Conservation (phyloP, 2,329 filamentous ascomycete genomes). For the Diaporthe sp. region DNA sequence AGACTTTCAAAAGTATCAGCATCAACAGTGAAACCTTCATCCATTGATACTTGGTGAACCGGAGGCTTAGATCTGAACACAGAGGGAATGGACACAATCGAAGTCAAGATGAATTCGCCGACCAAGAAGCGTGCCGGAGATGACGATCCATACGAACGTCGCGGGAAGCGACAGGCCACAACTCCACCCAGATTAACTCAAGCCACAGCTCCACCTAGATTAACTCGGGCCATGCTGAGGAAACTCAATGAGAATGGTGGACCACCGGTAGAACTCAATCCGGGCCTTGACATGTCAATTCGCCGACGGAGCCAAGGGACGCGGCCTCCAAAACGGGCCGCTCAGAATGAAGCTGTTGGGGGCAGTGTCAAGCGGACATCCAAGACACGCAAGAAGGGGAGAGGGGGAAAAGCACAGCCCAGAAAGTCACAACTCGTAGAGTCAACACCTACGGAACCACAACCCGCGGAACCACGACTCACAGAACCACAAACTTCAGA, state of each 20-base stretch:
- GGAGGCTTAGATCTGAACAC: neutral
- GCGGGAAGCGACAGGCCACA: constrained; percentile 2
- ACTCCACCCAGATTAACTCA: constrained; percentile 17
- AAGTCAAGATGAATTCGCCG: neutral
- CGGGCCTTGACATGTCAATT: constrained; percentile 17
- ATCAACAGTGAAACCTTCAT: neutral
- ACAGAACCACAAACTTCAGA: neutral
- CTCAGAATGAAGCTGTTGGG: neutral
- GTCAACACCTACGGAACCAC: too few relatives aligned
- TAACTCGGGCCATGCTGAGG: constrained; percentile 29
- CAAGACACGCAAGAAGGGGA: too few relatives aligned
- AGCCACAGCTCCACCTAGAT: neutral
- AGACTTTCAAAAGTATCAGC: neutral
- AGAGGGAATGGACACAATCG: neutral
- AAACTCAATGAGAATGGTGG: constrained; percentile 11
- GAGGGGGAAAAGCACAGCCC: neutral
- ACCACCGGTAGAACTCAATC: constrained; percentile 1
- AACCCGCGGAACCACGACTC: neutral
- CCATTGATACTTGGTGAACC: neutral
- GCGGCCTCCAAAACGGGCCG: neutral
- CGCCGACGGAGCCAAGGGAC: neutral
- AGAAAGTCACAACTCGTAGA: too few relatives aligned
- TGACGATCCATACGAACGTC: neutral
- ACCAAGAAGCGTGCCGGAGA: constrained; percentile 24
- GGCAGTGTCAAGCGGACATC: neutral